These are phyloP conservation scores for Trichosporon ovoides DNA, from an alignment of 1,284 basidiomycete species.

Conservation along the genomic window DNA sequence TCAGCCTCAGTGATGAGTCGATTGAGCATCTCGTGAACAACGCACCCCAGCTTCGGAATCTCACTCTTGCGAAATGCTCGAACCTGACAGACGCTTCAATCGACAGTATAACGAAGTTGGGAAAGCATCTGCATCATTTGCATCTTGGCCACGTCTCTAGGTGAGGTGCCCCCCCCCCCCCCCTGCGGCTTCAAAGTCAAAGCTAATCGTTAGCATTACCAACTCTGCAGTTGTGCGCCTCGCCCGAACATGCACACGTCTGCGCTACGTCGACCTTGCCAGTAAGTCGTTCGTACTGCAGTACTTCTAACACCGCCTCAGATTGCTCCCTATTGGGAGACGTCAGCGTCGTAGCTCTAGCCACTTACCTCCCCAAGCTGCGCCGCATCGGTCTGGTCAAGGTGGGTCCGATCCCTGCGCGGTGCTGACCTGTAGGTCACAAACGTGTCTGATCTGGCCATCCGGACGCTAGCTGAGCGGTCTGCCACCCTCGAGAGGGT, in stretches of 20 bases:
- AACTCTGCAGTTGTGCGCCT: constrained; percentile 80
- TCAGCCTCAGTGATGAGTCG: constrained; percentile 75
- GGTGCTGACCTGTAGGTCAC: constrained; percentile 57
- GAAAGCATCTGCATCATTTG: constrained; percentile 88
- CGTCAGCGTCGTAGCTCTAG: constrained; percentile 86
- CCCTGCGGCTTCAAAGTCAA: not conserved
- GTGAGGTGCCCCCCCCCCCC: no score
- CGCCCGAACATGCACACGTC: constrained; percentile 80
- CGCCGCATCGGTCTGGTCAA: constrained; percentile 92
- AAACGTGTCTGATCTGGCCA: constrained; percentile 88
- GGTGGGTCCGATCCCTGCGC: constrained; percentile 50
- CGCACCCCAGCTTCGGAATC: constrained; percentile 83
- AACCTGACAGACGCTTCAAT: constrained; percentile 80
- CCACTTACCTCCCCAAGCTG: constrained; percentile 75
- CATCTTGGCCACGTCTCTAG: constrained; percentile 83
- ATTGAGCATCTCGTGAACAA: constrained; percentile 83
- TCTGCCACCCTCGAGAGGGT: constrained; percentile 86
- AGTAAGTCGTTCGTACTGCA: constrained; percentile 58
- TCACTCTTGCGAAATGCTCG: constrained; percentile 87
- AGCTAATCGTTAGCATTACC: constrained; percentile 61
- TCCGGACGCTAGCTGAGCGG: constrained; percentile 70
- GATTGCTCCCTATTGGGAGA: constrained; percentile 72
- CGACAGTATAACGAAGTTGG: constrained; percentile 77
- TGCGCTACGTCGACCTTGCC: constrained; percentile 95
- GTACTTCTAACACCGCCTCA: not conserved